Conservation (phyloP, 495 filamentous ascomycete species). For the Pyrenula aspistea region DNA sequence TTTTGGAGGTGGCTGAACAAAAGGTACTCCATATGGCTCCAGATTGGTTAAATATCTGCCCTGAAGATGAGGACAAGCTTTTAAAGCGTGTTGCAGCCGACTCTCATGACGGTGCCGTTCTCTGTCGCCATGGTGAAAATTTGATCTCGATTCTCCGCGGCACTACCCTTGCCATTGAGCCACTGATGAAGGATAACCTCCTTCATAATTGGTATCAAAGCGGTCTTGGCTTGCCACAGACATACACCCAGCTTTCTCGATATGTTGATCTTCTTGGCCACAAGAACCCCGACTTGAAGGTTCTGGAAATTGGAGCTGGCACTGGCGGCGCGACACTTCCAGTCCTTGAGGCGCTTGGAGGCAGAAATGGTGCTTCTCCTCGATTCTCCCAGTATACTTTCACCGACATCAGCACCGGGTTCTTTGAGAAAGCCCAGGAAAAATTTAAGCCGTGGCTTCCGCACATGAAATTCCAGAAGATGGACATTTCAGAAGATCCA, state of each 20-base stretch:
- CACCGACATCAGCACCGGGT: slow-evolving; percentile 40
- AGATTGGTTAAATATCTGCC: neutral
- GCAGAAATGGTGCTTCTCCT: neutral
- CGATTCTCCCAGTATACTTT: slow-evolving; percentile 22
- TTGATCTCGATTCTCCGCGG: neutral
- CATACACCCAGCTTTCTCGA: slow-evolving; percentile 1
- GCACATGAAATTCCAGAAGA: slow-evolving; percentile 28
- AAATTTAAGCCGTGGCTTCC: slow-evolving; percentile 16
- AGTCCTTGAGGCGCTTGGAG: slow-evolving; percentile 21
- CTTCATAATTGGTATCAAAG: neutral
- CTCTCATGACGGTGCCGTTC: neutral
- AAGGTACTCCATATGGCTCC: neutral
- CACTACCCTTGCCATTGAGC: neutral
- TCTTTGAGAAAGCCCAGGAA: slow-evolving; percentile 34
- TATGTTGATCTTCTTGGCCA: neutral
- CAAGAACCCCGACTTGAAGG: slow-evolving; percentile 23
- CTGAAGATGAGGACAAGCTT: neutral
- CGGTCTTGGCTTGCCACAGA: neutral
- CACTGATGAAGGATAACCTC: neutral
- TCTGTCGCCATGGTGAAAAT: neutral
- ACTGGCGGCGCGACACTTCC: slow-evolving; percentile 37
- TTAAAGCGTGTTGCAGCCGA: neutral
- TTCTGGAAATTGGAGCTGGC: slow-evolving; percentile 45
- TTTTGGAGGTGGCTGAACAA: neutral
- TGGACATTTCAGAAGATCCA: slow-evolving; percentile 28